phyloP scores from a whole-genome alignment of 441 rosid genomes.

The Melastoma candidum region DNA sequence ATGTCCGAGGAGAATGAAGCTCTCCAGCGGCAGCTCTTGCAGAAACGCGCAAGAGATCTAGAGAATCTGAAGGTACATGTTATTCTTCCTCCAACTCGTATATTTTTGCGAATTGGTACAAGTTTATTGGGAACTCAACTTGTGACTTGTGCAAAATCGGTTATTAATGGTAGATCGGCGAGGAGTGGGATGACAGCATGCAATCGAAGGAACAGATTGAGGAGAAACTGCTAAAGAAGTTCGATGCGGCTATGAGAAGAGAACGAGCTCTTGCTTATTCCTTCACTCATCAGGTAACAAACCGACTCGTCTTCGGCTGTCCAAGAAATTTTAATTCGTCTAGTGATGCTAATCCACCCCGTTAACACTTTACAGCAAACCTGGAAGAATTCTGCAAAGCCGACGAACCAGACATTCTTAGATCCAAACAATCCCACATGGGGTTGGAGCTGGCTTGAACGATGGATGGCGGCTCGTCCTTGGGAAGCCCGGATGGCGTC shows the following conservation, averaged over 20 bases:
- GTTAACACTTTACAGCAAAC: constrained; percentile 29
- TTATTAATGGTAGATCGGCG: constrained; percentile 35
- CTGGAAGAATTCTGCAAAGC: constrained; percentile 40
- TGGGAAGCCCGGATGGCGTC: constrained; percentile 49
- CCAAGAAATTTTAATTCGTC: too few relatives aligned
- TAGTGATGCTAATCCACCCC: too few relatives aligned
- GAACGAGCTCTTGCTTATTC: constrained; percentile 58
- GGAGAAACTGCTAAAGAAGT: constrained; percentile 39
- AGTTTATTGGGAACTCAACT: too few relatives aligned
- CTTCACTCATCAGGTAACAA: constrained; percentile 56
- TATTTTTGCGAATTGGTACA: too few relatives aligned
- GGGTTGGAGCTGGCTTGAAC: constrained; percentile 76
- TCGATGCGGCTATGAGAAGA: constrained; percentile 59
- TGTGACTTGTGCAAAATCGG: too few relatives aligned
- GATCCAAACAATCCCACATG: constrained; percentile 54
- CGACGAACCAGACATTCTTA: constrained; percentile 40
- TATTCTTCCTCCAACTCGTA: too few relatives aligned
- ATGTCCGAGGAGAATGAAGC: constrained; percentile 90
- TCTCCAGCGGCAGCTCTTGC: constrained; percentile 71
- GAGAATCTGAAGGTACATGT: constrained; percentile 42
- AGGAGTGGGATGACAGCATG: constrained; percentile 49
- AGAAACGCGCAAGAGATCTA: constrained; percentile 77
- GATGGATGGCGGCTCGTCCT: constrained; percentile 84
- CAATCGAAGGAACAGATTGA: constrained; percentile 61
- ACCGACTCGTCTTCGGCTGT: neutral